Conservation (phyloP, 2,329 filamentous ascomycete genomes). For the Microcera coccophila region DNA sequence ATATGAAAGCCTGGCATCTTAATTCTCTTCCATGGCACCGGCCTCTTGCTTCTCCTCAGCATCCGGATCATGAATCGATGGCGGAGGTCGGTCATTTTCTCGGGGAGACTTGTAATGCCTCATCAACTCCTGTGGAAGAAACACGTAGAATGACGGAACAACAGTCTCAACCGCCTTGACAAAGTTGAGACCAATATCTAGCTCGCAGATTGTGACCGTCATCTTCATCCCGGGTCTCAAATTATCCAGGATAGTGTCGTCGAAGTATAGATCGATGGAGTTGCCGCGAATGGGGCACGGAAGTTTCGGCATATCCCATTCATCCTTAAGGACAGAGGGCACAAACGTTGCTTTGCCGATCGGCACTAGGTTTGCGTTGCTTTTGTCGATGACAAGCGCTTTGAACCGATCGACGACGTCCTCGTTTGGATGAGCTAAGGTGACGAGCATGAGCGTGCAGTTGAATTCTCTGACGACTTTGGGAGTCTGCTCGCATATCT, state of each 20-base stretch:
- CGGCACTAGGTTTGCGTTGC: slow-evolving; percentile 34
- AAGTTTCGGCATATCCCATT: slow-evolving; percentile 38
- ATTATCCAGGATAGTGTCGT: slow-evolving; percentile 50
- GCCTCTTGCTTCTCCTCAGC: slow-evolving; percentile 29
- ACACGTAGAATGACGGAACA: slow-evolving; percentile 60
- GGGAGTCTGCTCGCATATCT: slow-evolving; percentile 18
- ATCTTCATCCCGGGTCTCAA: slow-evolving; percentile 65
- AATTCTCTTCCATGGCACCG: slow-evolving; percentile 17
- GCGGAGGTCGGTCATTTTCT: slow-evolving; percentile 41
- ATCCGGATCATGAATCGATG: slow-evolving; percentile 37
- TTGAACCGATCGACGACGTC: slow-evolving; percentile 44
- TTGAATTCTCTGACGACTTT: slow-evolving; percentile 45
- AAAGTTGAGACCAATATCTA: slow-evolving; percentile 62
- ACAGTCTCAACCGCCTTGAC: slow-evolving; percentile 56
- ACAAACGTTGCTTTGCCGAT: slow-evolving; percentile 45
- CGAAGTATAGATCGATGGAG: slow-evolving; percentile 58
- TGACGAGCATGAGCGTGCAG: slow-evolving; percentile 58
- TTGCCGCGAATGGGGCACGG: slow-evolving; percentile 14
- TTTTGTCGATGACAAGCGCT: slow-evolving; percentile 32
- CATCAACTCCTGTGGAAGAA: slow-evolving; percentile 68
- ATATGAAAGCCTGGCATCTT: too few relatives aligned
- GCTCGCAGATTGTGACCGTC: slow-evolving; percentile 49
- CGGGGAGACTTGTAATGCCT: slow-evolving; percentile 57
- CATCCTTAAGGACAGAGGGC: slow-evolving; percentile 45
- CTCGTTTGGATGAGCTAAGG: slow-evolving; percentile 44